Evolutionary conservation across 139 green algal species (phyloP).

Genomic region (Tetratostichococcus sp.): DNA sequence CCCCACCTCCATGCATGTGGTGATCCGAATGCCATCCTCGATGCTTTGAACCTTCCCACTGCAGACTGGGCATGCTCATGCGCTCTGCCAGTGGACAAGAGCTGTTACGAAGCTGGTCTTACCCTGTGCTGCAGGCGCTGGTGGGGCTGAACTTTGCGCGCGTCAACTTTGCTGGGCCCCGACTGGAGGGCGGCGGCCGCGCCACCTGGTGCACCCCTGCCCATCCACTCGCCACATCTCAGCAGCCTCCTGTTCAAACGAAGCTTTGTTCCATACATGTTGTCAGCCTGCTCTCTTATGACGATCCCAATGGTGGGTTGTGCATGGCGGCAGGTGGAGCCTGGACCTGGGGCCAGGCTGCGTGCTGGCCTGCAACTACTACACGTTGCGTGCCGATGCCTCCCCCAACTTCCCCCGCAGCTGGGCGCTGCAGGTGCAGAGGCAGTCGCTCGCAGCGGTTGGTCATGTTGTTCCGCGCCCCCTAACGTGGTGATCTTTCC

Average conservation of each 20-base stretch:
- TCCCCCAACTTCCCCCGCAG: slow-evolving; percentile 62
- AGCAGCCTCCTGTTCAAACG: no score
- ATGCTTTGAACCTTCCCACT: no score
- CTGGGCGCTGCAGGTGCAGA: slow-evolving; percentile 75
- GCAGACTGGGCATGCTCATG: no score
- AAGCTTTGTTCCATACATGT: no score
- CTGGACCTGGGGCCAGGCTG: slow-evolving; percentile 68
- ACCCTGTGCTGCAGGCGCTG: slow-evolving; percentile 32
- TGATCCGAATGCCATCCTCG: no score
- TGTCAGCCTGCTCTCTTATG: no score
- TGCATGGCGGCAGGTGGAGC: slow-evolving; percentile 53
- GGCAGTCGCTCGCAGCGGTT: no score
- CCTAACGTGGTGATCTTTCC: no score
- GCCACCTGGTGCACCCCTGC: not conserved
- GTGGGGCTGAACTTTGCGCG: slow-evolving; percentile 49
- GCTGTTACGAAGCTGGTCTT: no score
- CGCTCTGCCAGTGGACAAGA: no score
- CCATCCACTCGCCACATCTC: no score
- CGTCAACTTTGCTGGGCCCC: slow-evolving; percentile 64
- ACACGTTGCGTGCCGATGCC: slow-evolving; percentile 78
- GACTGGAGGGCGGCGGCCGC: slow-evolving; percentile 8
- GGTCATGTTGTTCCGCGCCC: no score
- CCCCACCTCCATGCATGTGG: not conserved
- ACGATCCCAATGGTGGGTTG: not conserved
- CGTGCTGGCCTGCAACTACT: slow-evolving; percentile 71